phyloP scores from a whole-genome alignment of 2,329 filamentous ascomycete genomes.

The Sporothrix phasma region DNA sequence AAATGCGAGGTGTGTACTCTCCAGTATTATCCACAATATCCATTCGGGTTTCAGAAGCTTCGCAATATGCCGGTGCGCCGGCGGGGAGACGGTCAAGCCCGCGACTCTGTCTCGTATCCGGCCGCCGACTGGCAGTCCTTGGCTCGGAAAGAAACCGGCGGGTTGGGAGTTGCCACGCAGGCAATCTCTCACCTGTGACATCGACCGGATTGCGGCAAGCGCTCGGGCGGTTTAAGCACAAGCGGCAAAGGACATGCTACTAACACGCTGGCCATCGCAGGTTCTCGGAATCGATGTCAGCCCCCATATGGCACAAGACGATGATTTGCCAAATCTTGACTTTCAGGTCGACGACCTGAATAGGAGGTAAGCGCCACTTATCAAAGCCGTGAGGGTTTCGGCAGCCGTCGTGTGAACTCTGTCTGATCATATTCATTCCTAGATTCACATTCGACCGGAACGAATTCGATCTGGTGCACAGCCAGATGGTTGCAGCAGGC shows the following conservation, averaged over 20 bases:
- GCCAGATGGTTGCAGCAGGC: slow-evolving; percentile 59
- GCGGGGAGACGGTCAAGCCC: background rate
- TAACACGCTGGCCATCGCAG: slow-evolving; percentile 30
- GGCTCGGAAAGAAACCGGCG: background rate
- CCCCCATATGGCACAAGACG: slow-evolving; percentile 57
- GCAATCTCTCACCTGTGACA: too few relatives aligned
- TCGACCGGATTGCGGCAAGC: background rate
- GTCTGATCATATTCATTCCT: slow-evolving; percentile 14
- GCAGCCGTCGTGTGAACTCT: background rate
- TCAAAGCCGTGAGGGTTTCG: too few relatives aligned
- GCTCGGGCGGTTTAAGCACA: too few relatives aligned
- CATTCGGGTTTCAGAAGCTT: background rate
- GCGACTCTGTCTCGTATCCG: background rate
- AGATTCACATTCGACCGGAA: slow-evolving; percentile 59
- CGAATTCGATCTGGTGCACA: slow-evolving; percentile 77
- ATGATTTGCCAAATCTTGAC: slow-evolving; percentile 53
- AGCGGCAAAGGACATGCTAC: background rate
- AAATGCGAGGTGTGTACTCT: slow-evolving; percentile 47
- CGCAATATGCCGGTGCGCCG: background rate
- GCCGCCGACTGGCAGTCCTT: background rate
- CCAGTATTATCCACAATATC: background rate
- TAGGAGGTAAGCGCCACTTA: slow-evolving; percentile 33
- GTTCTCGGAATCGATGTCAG: slow-evolving; percentile 64
- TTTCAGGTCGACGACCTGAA: slow-evolving; percentile 67
- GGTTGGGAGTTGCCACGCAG: background rate